These are phyloP conservation scores for Saxophila tyrrhenica DNA, from an alignment of 495 filamentous ascomycete species.

Conservation along the genomic window DNA sequence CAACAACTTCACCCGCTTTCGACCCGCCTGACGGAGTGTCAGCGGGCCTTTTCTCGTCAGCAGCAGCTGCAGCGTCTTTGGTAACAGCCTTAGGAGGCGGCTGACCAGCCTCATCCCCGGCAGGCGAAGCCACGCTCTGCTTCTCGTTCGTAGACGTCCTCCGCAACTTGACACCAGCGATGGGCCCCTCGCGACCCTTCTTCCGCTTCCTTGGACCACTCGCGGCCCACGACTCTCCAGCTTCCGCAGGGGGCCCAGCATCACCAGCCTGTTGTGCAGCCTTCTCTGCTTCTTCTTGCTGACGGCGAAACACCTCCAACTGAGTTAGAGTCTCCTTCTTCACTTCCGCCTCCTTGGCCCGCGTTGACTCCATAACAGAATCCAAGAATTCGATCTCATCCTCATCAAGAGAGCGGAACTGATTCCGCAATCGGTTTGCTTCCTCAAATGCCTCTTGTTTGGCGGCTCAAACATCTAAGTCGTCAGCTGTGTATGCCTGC, in stretches of 20 bases:
- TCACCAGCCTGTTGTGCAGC: slow-evolving; percentile 23
- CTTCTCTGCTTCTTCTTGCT: slow-evolving; percentile 48
- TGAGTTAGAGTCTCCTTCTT: slow-evolving; percentile 64
- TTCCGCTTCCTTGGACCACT: slow-evolving; percentile 48
- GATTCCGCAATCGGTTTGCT: slow-evolving; percentile 61
- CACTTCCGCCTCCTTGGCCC: slow-evolving; percentile 61
- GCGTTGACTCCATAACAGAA: slow-evolving; percentile 54
- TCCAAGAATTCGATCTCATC: slow-evolving; percentile 91
- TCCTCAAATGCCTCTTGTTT: slow-evolving; percentile 98
- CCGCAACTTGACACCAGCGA: slow-evolving; percentile 48
- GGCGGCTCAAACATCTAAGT: slow-evolving; percentile 55
- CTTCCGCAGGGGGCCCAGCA: slow-evolving; percentile 12
- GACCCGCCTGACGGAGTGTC: neutral
- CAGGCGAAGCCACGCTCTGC: slow-evolving; percentile 1
- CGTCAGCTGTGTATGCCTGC: slow-evolving; percentile 34
- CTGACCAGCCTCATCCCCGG: neutral
- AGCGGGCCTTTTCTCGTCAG: neutral
- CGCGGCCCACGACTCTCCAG: slow-evolving; percentile 28
- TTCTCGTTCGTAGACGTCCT: slow-evolving; percentile 31
- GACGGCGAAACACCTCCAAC: slow-evolving; percentile 55
- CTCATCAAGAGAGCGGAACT: slow-evolving; percentile 87
- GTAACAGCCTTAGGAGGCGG: neutral
- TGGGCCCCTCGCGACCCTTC: slow-evolving; percentile 39
- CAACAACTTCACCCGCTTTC: neutral
- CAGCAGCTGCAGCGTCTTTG: neutral